Evolutionary conservation across 768 basidiomycete species (phyloP).

Genomic region (Agaricus blazei): DNA sequence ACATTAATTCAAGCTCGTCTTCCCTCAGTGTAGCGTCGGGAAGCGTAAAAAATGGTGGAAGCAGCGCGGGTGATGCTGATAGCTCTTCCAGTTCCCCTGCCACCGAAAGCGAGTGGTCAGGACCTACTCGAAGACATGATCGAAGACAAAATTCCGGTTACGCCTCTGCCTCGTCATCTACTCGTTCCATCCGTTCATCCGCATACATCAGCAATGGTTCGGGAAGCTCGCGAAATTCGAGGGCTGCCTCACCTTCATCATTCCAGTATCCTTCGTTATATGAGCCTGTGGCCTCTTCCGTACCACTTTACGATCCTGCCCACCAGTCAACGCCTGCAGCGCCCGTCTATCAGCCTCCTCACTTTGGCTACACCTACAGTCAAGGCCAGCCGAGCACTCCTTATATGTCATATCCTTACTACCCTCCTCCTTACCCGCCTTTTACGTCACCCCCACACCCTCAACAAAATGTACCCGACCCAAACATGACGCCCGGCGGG

Average conservation of each 20-base stretch:
- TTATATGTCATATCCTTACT: slow-evolving; percentile 17
- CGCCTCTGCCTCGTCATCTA: slow-evolving; percentile 50
- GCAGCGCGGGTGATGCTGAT: slow-evolving; percentile 61
- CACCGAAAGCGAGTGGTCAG: slow-evolving; percentile 81
- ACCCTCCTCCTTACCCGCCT: slow-evolving; percentile 18
- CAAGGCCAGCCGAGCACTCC: slow-evolving; percentile 29
- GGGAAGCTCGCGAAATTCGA: slow-evolving; percentile 63
- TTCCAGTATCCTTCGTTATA: slow-evolving; percentile 73
- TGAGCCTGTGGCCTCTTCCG: slow-evolving; percentile 44
- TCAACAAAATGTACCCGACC: slow-evolving; percentile 13
- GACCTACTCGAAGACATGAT: slow-evolving; percentile 51
- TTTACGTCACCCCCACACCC: slow-evolving; percentile 15
- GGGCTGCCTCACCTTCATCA: slow-evolving; percentile 65
- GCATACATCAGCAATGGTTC: slow-evolving; percentile 48
- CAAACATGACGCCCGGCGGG: slow-evolving; percentile 11
- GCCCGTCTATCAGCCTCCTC: slow-evolving; percentile 10
- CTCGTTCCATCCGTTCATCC: slow-evolving; percentile 53
- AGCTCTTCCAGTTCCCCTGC: slow-evolving; percentile 67
- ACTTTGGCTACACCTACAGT: slow-evolving; percentile 25
- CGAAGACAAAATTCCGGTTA: slow-evolving; percentile 32
- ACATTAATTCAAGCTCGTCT: slow-evolving; percentile 74
- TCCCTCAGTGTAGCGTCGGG: slow-evolving; percentile 68
- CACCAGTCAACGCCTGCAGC: slow-evolving; percentile 26
- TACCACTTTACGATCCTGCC: slow-evolving; percentile 43
- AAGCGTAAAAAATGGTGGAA: slow-evolving; percentile 35